Evolutionary conservation across 2,329 filamentous ascomycete genomes (phyloP), one percentile per base, ranked within the genome.

Genomic region (Aureobasidium sp.): DNA sequence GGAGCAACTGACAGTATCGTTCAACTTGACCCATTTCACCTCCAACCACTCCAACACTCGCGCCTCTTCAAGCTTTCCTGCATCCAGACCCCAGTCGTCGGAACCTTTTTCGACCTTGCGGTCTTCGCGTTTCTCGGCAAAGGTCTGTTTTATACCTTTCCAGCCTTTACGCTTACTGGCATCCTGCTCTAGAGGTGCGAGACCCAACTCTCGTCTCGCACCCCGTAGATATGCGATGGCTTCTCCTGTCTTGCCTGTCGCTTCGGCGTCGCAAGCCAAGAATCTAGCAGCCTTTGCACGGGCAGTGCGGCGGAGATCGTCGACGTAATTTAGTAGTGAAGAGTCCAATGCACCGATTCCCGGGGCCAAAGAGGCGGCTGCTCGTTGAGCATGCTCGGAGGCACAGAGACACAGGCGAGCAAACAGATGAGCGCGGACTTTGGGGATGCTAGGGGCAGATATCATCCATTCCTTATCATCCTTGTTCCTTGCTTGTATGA

Each of bases 381-480:
- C 90, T 71, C 88, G 87, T 29, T 87, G 84, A 1, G 92, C 91
- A 74, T 97, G 92, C 67, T 97, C 92, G 0, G 89, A 87, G 0
- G 92, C 90, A 0, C 91, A 90, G 12, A 97, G 82, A 72, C 91
- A 97, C 8, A 97, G 79, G 0, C 93, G 82, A 1, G 91, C 91
- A 70, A 95, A 95, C 1, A 99, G 80, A 70, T 95, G 87, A 9
- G 91, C 91, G 51, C 93, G 86, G 20, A 96, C 91, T 71, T 93
- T 92, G 34, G 91, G 89, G 53, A 97, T 90, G 56, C 91, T 86
- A 0, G 93, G 91, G 0, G 91, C 84, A 69, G 89, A 90, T 74
- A 94, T 95, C 91, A 97, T 97, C 93, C 93, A 99, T 67, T 97
- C 93, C 64, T 84, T 91, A 73, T 92, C 91, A 67, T 87, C 86